Conservation (phyloP, 2,329 filamentous ascomycete species). For the Aphanoascus verrucosus region DNA sequence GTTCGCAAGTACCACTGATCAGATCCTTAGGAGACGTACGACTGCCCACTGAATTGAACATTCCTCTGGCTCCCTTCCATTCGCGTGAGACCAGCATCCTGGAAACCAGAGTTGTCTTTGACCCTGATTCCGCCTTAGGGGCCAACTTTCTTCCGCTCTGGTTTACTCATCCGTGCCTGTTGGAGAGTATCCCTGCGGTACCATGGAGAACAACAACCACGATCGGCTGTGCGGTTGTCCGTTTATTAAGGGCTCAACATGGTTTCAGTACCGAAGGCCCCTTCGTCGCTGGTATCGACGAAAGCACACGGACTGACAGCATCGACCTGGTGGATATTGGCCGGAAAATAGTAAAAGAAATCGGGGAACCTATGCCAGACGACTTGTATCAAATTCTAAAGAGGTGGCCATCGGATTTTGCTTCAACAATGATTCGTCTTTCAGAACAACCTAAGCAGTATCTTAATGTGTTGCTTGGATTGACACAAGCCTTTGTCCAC, state of each 20-base stretch:
- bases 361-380: not conserved
- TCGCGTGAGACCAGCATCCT: not conserved
- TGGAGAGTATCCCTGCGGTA: slow-evolving; percentile 30
- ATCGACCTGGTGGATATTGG: slow-evolving; percentile 1
- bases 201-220: slow-evolving; percentile 27
- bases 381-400: not conserved
- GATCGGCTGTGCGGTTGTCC: slow-evolving; percentile 28
- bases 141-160: slow-evolving; percentile 29
- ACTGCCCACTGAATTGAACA: not conserved
- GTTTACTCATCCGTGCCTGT: slow-evolving; percentile 30
- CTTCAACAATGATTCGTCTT: slow-evolving; percentile 18
- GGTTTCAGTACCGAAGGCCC: slow-evolving; percentile 24
- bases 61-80: not conserved
- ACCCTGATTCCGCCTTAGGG: no score
- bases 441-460: slow-evolving; percentile 18
- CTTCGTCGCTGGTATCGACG: slow-evolving; percentile 1
- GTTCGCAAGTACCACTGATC: not conserved
- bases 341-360: not conserved
- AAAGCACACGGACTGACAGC: not conserved
- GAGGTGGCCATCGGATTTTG: slow-evolving; percentile 19
- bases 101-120: not conserved
- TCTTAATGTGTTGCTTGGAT: slow-evolving; percentile 23
- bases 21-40: no score
- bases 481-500: slow-evolving; percentile 27
- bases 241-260: slow-evolving; percentile 32